Evolutionary conservation across 106 monocot species (phyloP), one percentile per base, ranked within the genome.

Genomic region (Apostasia ramifera): DNA sequence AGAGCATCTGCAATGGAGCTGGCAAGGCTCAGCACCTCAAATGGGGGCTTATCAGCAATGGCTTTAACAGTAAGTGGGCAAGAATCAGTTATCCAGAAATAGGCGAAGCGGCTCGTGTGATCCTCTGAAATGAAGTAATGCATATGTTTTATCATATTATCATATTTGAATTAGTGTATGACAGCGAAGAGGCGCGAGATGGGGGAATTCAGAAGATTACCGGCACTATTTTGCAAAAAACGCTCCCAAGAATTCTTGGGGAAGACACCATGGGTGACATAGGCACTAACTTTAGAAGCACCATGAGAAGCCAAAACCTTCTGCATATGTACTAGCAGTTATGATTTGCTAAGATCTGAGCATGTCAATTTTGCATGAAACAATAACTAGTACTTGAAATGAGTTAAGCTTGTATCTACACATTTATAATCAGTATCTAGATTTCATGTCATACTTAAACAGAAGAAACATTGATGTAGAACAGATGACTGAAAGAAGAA

Each of bases 241-340:
- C 82, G 75, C 26, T 84, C 74, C 83, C 86, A 97, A 37, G 95
- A 97, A 59, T 59, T 80, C 67, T 89, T 89, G 2, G 95, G 95
- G 63, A 97, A 97, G 57, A 97, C 95, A 40, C 81, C 95, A 72
- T 92, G 95, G 1, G 95, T 97, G 39, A 97, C 95, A 50, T 92
- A 97, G 7, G 95, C 92, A 70, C 95, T 97, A 57, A 97, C 95
- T 84, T 86, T 89, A 40, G 86, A 47, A 58, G 95, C 92, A 68
- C 89, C 92, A 66, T 89, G 76, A 72, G 83, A 71, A 47, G 95
- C 82, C 64, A 95, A 78, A 63, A 89, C 89, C 89, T 89, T 95
- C 95, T 95, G 75, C 13, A 49, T 57, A 53, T 14, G 39, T 15
- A 66, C 50, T 61, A 48, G 40, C 2, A 50, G 45, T 13, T 12